Conservation (phyloP, 345 rosid species). For the Gossypium ekmanianum region DNA sequence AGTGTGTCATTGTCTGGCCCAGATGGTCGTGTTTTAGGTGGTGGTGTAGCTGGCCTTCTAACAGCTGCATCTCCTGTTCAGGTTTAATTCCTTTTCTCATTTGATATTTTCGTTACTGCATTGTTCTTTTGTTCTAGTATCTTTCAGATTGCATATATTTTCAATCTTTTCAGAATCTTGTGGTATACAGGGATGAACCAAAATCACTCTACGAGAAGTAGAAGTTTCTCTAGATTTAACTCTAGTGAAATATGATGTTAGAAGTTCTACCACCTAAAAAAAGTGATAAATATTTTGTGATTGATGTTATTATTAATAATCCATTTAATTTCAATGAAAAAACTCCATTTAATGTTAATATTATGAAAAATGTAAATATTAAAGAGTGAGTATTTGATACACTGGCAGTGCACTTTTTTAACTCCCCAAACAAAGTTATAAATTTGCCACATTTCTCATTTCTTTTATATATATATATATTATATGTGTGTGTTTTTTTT, state of each 20-base stretch:
- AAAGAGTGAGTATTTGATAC: neutral
- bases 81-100: constrained; percentile 36
- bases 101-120: neutral
- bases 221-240: constrained; percentile 2
- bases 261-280: neutral
- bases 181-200: neutral
- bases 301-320: neutral
- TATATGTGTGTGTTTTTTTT: no score
- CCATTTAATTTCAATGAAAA: neutral
- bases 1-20: constrained; percentile 80
- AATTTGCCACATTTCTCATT: no score
- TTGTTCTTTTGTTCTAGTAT: neutral
- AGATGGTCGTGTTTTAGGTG: constrained; percentile 89
- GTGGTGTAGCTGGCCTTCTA: constrained; percentile 79
- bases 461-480: no score
- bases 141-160: neutral
- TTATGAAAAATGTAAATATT: neutral
- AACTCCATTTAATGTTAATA: neutral
- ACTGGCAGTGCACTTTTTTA: no score
- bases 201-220: neutral
- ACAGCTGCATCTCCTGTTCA: constrained; percentile 89
- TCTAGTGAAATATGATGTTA: neutral
- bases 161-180: neutral
- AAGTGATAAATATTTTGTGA: neutral
- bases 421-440: no score